These are phyloP conservation scores for Neopestalotiopsis rosae DNA, from an alignment of 2,329 filamentous ascomycete species.

Conservation along the genomic window DNA sequence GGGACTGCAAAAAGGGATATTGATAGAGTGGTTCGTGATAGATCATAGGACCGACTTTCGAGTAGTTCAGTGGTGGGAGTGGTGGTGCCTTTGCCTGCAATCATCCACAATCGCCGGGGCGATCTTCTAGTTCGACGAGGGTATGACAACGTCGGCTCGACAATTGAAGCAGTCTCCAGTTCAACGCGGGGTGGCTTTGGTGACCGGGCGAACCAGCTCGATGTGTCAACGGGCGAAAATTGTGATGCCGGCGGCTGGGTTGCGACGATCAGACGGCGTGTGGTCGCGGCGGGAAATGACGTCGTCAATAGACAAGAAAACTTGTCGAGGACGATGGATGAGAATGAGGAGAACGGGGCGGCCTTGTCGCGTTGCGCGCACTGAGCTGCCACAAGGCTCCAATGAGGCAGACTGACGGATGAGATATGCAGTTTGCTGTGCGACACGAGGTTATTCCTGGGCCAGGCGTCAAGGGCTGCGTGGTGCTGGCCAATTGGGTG, in stretches of 20 bases:
- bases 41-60: conserved; percentile 3
- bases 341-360: not conserved
- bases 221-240: not conserved
- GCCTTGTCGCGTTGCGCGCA: conserved; percentile 9
- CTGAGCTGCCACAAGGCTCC: conserved; percentile 14
- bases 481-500: not conserved
- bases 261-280: not conserved
- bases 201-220: not conserved
- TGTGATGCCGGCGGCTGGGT: not conserved
- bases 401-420: conserved; percentile 7
- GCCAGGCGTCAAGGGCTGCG: conserved; percentile 9
- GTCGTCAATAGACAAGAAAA: not conserved
- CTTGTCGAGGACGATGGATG: not conserved
- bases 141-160: conserved; percentile 1
- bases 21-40: conserved; percentile 9
- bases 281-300: not conserved
- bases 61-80: not conserved
- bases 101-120: not conserved
- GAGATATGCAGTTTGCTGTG: conserved; percentile 9
- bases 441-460: conserved; percentile 9
- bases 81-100: not conserved
- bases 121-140: not conserved
- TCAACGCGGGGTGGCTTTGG: not conserved
- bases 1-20: conserved; percentile 2
- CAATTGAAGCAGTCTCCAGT: not conserved